These are phyloP conservation scores for Barnettozyma sp. DNA, from an alignment of 805 yeast species.

Conservation along the genomic window DNA sequence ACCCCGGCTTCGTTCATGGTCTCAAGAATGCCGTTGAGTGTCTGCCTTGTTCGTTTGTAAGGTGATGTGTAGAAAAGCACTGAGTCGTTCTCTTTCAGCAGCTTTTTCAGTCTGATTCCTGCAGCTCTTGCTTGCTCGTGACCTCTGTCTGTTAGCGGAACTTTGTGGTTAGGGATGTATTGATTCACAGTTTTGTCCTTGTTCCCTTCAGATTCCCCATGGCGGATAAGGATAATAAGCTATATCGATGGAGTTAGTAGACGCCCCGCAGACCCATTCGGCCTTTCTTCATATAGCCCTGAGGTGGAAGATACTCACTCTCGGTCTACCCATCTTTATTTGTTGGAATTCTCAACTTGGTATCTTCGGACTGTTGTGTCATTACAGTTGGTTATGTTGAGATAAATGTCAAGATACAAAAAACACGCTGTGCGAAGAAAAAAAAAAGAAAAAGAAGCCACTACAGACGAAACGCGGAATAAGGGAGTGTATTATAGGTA, in stretches of 20 bases:
- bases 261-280: no score
- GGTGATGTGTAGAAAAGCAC: conserved; percentile 83
- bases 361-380: not conserved
- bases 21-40: conserved; percentile 61
- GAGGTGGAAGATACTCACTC: no score
- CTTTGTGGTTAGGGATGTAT: conserved; percentile 71
- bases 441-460: no score
- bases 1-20: conserved; percentile 40
- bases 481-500: no score
- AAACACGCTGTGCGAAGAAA: no score
- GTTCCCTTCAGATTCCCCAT: conserved; percentile 91
- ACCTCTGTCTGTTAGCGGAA: conserved; percentile 67
- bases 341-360: not conserved
- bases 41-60: conserved; percentile 76
- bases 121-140: conserved; percentile 56
- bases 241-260: no score
- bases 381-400: no score
- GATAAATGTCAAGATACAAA: no score
- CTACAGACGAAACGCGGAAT: no score
- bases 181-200: conserved; percentile 76
- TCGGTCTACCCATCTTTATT: conserved; percentile 21
- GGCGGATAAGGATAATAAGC: conserved; percentile 74
- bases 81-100: conserved; percentile 43
- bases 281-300: no score
- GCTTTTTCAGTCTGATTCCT: conserved; percentile 42